phyloP scores from a whole-genome alignment of 371 early-diverging fungal species.

The Mucor ambiguus region DNA sequence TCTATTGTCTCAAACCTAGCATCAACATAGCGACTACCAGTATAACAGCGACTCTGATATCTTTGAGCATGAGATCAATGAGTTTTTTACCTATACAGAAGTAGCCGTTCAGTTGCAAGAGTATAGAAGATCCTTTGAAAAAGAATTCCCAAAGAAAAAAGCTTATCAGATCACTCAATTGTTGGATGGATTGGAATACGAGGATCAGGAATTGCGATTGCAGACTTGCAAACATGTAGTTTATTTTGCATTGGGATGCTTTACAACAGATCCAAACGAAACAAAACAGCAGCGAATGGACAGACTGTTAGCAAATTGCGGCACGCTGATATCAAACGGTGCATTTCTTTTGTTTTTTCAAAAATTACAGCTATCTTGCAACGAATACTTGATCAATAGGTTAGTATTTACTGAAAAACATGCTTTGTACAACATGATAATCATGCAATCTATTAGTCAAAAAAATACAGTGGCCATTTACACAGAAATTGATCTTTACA shows the following conservation, averaged over 20 bases:
- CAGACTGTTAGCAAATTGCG: slow-evolving; percentile 38
- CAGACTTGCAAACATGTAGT: not conserved
- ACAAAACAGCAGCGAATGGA: not conserved
- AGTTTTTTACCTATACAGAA: slow-evolving; percentile 74
- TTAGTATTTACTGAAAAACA: not conserved
- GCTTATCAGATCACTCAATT: not conserved
- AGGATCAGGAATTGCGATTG: not conserved
- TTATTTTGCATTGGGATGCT: slow-evolving; percentile 3
- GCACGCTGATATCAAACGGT: slow-evolving; percentile 40
- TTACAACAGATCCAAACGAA: slow-evolving; percentile 3
- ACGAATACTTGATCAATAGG: not conserved
- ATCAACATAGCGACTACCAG: slow-evolving; percentile 56
- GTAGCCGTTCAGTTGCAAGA: slow-evolving; percentile 50
- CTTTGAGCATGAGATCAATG: slow-evolving; percentile 69
- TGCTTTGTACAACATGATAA: slow-evolving; percentile 3
- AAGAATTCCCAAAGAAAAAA: not conserved
- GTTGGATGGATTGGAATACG: not conserved
- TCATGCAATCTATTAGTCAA: not conserved
- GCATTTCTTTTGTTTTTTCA: slow-evolving; percentile 49
- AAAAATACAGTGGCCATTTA: slow-evolving; percentile 2
- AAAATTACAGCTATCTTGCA: slow-evolving; percentile 38
- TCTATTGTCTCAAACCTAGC: slow-evolving; percentile 26
- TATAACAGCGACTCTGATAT: slow-evolving; percentile 65
- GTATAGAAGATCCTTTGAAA: slow-evolving; percentile 42
- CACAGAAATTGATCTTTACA: slow-evolving; percentile 58